Evolutionary conservation across 768 basidiomycete species (phyloP), one percentile per base, ranked within the genome.

Genomic region (Pleurotus tuoliensis): DNA sequence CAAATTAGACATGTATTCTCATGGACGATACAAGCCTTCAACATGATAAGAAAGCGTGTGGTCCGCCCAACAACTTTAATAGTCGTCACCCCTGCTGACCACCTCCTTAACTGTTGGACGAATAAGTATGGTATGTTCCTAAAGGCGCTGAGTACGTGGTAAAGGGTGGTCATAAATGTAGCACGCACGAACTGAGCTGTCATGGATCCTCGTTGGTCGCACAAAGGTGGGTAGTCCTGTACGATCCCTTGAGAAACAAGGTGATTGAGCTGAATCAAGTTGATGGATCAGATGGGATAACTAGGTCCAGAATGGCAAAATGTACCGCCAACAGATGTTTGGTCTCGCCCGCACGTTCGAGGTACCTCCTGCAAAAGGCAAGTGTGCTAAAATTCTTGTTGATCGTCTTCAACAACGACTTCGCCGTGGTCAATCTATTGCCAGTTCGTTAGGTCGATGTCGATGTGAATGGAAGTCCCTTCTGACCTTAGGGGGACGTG

Each of bases 281-380:
- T 45, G 20, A 53, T 15, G 47, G 34, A 43, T 24, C 45, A 47
- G 30, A 24, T 53, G 24, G 50, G 34, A 44, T 34, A 44, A 54
- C 44, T 5, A 40, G 24, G 34, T 27, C n/a, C 7, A 16, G 22
- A 34, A 11, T 24, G 12, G 16, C 22, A 2, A 48, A 22, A 55
- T 82, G 58, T 56, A 97, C 92, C 56, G 92, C 96, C 40, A 98
- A 76, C 16, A 98, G 75, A 69, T 99, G 96, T 70, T 89, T 93
- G 75, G 83, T 92, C 75, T 98, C 94, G 12, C 97, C 97, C 4
- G 78, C 74, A 22, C 95, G 86, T 66, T 98, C 97, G 16, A 99
- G 82, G 71, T 99, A 99, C 59, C 97, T 80, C 63, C 95, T 83
- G 70, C 96, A 98, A 72, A 92, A 99, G 3, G 97, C 95, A 58